These are phyloP conservation scores for Micractinium conductrix DNA, from an alignment of 139 green algal genomes.

Conservation along the genomic window DNA sequence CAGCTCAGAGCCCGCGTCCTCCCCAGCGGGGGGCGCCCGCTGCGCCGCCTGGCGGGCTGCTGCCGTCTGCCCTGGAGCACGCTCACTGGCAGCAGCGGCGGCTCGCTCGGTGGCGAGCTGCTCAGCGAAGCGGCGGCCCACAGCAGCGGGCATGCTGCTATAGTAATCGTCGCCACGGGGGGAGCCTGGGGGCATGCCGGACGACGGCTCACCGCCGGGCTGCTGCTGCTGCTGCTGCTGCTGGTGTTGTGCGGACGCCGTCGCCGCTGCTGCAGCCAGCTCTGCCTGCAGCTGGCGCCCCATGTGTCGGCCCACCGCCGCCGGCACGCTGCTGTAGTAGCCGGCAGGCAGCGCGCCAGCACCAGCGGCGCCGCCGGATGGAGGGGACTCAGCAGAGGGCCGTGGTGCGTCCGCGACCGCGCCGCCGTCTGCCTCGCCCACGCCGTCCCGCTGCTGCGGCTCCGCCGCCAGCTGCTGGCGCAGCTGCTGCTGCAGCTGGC, in stretches of 20 bases:
- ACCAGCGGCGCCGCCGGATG: not conserved
- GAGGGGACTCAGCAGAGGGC: not conserved
- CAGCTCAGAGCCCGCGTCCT: not conserved
- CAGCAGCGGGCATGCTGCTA: constrained; percentile 14
- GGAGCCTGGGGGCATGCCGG: not conserved
- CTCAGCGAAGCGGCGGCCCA: not conserved
- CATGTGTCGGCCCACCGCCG: constrained; percentile 13
- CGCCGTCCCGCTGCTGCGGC: not conserved
- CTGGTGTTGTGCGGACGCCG: no score
- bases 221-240: not conserved
- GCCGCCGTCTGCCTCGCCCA: not conserved
- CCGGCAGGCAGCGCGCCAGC: not conserved
- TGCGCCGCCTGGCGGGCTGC: no score
- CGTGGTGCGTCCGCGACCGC: not conserved
- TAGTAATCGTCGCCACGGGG: not conserved
- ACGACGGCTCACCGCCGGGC: not conserved
- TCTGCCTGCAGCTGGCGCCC: constrained; percentile 11
- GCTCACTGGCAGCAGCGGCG: not conserved
- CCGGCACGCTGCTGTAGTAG: constrained; percentile 5
- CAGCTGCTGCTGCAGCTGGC: constrained; percentile 19
- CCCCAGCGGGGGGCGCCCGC: not conserved
- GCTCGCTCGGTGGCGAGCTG: not conserved
- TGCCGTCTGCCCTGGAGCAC: not conserved
- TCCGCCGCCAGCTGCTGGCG: not conserved
- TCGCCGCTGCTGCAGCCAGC: not conserved